Evolutionary conservation across 129 eudicot genomes (phyloP), one percentile per base, ranked within the genome.

Genomic region (Flaveria ramosissima): DNA sequence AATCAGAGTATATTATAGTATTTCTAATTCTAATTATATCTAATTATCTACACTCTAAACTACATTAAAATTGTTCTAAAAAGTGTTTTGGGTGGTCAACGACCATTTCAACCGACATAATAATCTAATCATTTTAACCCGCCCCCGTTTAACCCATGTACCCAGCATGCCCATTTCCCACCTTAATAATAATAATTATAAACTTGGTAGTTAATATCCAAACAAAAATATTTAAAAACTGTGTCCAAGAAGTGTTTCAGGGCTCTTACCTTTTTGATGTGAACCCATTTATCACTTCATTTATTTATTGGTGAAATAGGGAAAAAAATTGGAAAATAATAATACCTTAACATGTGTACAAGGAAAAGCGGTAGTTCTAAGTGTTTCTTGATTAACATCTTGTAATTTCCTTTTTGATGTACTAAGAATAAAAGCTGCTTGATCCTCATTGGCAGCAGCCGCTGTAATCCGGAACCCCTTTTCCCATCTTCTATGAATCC

Each of bases 401-500:
- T 75, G 83, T 46, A 82, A 84, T 68, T 71, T 83, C 77, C 78
- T 90, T 74, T 82, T 90, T 3, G 91, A 83, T 1, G 87, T 64
- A 57, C 96, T 90, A 30, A 90, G 84, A 26, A 90, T 86, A 30
- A 90, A 80, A 13, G 96, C 96, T 68, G 91, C 88, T 78, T 90
- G 96, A 80, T 90, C 96, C 69, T 77, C 71, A 9, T 87, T 88
- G 65, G 96, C 96, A 21, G 96, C 96, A 26, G 93, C 88, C 23
- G 93, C 47, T 10, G 96, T 90, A n/a, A 90, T 88, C 65, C 96
- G 89, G 53, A 84, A 90, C 46, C 96, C 93, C 76, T 76, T 72
- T 50, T 90, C 96, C 96, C 96, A 90, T 42, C 96, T 86, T 68
- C 82, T 80, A 59, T 90, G 96, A 63, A 90, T 88, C 45, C 96